These are phyloP conservation scores for Hydnomerulius pinastri DNA, from an alignment of 768 basidiomycete genomes.

Conservation along the genomic window DNA sequence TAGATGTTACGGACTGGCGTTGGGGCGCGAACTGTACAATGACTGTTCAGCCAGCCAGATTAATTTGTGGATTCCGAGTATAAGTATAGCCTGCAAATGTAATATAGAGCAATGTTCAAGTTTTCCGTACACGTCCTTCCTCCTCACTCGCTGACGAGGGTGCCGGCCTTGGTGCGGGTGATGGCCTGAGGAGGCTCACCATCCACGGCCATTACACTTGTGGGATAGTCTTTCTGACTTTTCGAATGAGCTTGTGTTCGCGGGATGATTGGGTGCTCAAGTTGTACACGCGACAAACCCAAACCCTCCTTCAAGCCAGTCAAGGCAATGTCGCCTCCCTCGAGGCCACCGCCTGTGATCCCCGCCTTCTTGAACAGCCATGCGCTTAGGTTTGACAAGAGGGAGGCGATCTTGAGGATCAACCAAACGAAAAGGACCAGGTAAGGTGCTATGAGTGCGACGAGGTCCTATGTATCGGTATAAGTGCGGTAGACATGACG, in stretches of 20 bases:
- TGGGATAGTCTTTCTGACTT: not conserved
- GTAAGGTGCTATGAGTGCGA: not conserved
- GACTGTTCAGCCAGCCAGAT: not conserved
- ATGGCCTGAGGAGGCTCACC: not conserved
- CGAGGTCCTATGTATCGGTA: not conserved
- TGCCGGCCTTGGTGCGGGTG: too few relatives aligned
- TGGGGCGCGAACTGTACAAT: not conserved
- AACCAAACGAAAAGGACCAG: not conserved
- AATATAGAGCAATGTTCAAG: too few relatives aligned
- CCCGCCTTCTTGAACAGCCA: conserved; percentile 1
- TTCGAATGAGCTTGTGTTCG: not conserved
- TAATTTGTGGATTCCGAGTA: not conserved
- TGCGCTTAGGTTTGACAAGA: conserved; percentile 8
- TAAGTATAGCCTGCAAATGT: not conserved
- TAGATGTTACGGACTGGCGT: not conserved
- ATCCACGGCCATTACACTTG: not conserved
- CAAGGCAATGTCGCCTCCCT: not conserved
- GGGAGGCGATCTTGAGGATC: conserved; percentile 14
- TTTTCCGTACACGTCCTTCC: too few relatives aligned
- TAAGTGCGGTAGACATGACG: too few relatives aligned
- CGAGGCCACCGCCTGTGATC: conserved; percentile 1
- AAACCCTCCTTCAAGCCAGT: not conserved
- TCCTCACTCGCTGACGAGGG: too few relatives aligned
- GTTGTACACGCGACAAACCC: not conserved
- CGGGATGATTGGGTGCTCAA: not conserved